Percentiles rank a stretch among this genome's conserved stretches.
Conservation (phyloP, 2,329 filamentous ascomycete species). For the Zasmidium angulare region DNA sequence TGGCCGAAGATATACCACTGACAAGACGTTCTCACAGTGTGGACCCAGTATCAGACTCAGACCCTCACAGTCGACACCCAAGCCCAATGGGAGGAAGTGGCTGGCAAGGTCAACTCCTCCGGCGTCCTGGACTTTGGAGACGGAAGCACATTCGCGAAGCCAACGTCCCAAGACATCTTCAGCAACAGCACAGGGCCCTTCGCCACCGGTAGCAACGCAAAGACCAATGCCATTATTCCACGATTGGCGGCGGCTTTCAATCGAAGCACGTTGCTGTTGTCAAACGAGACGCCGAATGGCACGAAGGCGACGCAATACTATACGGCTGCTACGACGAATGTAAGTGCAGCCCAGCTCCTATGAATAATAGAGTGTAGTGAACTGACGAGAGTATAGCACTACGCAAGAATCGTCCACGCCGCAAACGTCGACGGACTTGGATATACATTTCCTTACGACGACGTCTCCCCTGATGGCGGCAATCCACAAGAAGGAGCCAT, state of each 20-base stretch:
- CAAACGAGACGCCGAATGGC: constrained; percentile 38
- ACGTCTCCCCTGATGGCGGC: constrained; percentile 60
- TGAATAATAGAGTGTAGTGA: background rate
- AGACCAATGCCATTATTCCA: constrained; percentile 63
- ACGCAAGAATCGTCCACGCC: constrained; percentile 35
- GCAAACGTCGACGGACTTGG: constrained; percentile 59
- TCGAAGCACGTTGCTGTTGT: constrained; percentile 63
- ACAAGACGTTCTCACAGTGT: constrained; percentile 39
- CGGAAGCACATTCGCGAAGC: constrained; percentile 53
- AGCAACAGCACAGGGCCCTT: constrained; percentile 66
- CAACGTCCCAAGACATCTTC: constrained; percentile 64
- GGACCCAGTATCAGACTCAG: constrained; percentile 46
- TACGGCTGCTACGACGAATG: constrained; percentile 30
- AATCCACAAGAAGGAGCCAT: constrained; percentile 38
- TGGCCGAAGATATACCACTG: background rate
- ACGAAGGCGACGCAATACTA: constrained; percentile 32
- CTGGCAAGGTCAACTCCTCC: constrained; percentile 41
- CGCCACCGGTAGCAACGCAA: constrained; percentile 42
- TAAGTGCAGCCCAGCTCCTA: constrained; percentile 15
- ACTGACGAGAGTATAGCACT: constrained; percentile 28
- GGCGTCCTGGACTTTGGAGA: constrained; percentile 47
- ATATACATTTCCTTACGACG: constrained; percentile 69
- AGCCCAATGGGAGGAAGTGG: constrained; percentile 51
- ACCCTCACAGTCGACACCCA: constrained; percentile 65
- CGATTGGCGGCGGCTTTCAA: constrained; percentile 76